Base-by-base conservation (phyloP, 768 basidiomycete genomes). In the Phanerodontia chrysosporium region DNA sequence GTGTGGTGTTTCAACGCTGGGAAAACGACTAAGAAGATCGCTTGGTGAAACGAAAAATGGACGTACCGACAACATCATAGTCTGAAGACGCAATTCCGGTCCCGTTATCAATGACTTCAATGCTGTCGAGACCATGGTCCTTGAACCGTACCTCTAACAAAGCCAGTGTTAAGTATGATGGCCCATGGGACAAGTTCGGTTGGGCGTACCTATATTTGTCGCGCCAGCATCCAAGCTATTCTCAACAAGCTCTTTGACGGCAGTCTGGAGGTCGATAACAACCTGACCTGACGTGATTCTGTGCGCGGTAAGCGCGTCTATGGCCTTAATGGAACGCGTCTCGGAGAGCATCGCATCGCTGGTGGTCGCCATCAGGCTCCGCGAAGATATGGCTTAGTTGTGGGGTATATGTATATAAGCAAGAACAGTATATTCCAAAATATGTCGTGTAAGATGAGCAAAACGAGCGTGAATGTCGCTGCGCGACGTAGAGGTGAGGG, bases 161-260 rank as follows among this genome's bases (percentile, higher is more conserved):
- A 29, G 14, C 3, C 22, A 3, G 24, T n/a, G n/a, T n/a, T n/a
- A n/a, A n/a, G n/a, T n/a, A n/a, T n/a, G n/a, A n/a, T n/a, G n/a
- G n/a, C n/a, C n/a, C n/a, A n/a, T n/a, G n/a, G n/a, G n/a, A n/a
- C n/a, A n/a, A n/a, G n/a, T n/a, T n/a, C n/a, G n/a, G n/a, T n/a
- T n/a, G n/a, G n/a, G n/a, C n/a, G 29, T 46, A 91, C 96, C 95
- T 44, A 99, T 83, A 63, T 75, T 85, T 0, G 90, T 94, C 0
- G 95, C 92, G 0, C 89, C 90, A 1, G 97, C 95, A 70, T 99
- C 97, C 28, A 98, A 75, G 58, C 92, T 91, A 70, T 99, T 99
- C 74, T 99, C 97, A 1, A 99, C 83, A 9, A 98, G 83, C 71
- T 99, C 97, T 70, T 98, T 99, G 59, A 98, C 87, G 1, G 94